phyloP scores from a whole-genome alignment of 2,329 filamentous ascomycete species.

The Colletotrichum tropicale region DNA sequence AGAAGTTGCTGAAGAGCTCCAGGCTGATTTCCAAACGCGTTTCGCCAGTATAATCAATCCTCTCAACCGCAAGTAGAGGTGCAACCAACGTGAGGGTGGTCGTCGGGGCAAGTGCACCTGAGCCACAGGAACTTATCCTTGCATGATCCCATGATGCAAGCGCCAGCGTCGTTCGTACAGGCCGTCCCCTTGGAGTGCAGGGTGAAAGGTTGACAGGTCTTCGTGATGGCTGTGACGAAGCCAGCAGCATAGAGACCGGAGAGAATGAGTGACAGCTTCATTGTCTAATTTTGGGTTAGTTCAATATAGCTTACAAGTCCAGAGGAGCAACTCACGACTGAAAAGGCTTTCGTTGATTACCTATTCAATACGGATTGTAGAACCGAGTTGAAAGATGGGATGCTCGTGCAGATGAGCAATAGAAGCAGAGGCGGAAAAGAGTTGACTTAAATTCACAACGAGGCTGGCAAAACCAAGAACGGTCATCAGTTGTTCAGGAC shows the following conservation, averaged over 20 bases:
- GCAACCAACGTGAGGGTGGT: neutral
- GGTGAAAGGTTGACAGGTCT: neutral
- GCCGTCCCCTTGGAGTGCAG: neutral
- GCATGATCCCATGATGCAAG: neutral
- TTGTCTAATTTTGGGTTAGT: neutral
- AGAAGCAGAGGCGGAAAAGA: neutral
- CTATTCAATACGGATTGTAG: neutral
- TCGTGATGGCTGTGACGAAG: neutral
- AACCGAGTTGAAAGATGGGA: neutral
- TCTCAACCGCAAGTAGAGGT: neutral
- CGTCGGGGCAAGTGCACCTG: neutral
- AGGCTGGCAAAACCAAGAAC: neutral
- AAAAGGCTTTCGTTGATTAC: neutral
- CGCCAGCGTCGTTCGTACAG: neutral
- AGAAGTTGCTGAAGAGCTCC: neutral
- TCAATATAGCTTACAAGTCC: neutral
- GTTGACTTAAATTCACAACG: neutral
- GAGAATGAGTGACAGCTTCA: neutral
- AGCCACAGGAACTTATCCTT: neutral
- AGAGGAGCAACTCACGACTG: neutral
- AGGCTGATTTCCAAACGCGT: neutral
- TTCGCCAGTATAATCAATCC: neutral
- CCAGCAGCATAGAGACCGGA: neutral
- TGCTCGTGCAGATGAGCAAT: neutral
- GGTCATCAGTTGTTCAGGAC: neutral